These are phyloP conservation scores for Jacaranda mimosifolia DNA, from an alignment of 257 asterid genomes.

Conservation along the genomic window DNA sequence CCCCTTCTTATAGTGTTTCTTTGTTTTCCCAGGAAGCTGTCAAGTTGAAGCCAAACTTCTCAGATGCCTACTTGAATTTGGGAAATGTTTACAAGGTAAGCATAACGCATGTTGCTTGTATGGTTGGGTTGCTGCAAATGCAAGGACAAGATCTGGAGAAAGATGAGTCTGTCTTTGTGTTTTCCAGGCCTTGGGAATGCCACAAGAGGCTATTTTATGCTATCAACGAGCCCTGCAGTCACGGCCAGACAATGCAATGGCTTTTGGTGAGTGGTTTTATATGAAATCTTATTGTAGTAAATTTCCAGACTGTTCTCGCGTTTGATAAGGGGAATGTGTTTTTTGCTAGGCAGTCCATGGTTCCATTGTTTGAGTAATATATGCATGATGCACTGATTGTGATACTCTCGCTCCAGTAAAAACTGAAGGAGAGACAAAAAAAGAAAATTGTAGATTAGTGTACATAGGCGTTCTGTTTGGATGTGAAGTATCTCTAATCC, in stretches of 20 bases:
- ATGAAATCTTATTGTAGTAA: slow-evolving; percentile 9
- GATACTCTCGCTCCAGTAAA: no score
- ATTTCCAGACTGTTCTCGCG: slow-evolving; percentile 13
- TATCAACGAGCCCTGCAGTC: slow-evolving; percentile 93
- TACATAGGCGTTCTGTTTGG: slow-evolving; percentile 3
- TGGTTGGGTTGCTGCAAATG: slow-evolving; percentile 57
- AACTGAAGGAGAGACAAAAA: not conserved
- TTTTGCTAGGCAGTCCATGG: not conserved
- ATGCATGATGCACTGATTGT: not conserved
- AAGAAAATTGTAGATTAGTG: not conserved
- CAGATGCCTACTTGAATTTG: slow-evolving; percentile 91
- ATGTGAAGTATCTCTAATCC: not conserved
- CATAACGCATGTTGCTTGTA: slow-evolving; percentile 54
- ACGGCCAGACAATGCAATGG: slow-evolving; percentile 93
- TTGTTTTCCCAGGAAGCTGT: slow-evolving; percentile 86
- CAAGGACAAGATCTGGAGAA: slow-evolving; percentile 60
- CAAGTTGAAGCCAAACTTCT: slow-evolving; percentile 91
- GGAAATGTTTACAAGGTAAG: slow-evolving; percentile 99
- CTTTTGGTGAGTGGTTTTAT: slow-evolving; percentile 72
- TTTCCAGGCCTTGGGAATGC: slow-evolving; percentile 95
- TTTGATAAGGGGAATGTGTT: not conserved
- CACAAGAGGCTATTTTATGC: slow-evolving; percentile 91
- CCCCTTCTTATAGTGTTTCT: slow-evolving; percentile 24
- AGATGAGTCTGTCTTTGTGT: slow-evolving; percentile 62
- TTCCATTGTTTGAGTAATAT: not conserved